Percentiles rank a stretch among this genome's conserved stretches.
Conservation (phyloP, 352 stramenopile species). For the Thalassiosira ordinaria region DNA sequence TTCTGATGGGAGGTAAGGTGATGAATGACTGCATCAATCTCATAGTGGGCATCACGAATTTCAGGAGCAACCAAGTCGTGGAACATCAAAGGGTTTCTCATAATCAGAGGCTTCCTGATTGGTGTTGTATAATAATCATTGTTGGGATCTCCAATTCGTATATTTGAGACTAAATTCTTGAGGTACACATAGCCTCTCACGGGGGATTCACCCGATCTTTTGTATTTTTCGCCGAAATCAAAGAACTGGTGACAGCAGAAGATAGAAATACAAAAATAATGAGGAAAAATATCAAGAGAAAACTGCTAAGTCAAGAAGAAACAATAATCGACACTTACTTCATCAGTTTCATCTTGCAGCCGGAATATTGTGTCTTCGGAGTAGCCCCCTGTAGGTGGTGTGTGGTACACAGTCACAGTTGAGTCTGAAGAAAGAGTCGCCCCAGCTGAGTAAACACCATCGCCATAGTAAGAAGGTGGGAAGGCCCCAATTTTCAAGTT, state of each 20-base stretch:
- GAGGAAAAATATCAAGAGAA: too few species aligned
- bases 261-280: too few species aligned
- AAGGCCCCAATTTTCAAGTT: conserved; percentile 50
- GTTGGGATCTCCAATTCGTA: conserved; percentile 40
- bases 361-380: conserved; percentile 52
- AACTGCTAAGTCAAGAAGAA: too few species aligned
- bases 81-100: conserved; percentile 62
- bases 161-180: conserved; percentile 56
- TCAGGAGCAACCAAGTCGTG: conserved; percentile 42
- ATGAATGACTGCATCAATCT: conserved; percentile 70
- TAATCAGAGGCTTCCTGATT: conserved; percentile 23
- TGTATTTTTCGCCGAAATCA: background rate
- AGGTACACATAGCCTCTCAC: conserved; percentile 27
- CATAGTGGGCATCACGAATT: conserved; percentile 57
- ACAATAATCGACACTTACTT: too few species aligned
- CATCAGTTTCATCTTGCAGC: conserved; percentile 37
- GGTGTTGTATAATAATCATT: conserved; percentile 40
- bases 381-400: background rate
- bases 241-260: too few species aligned
- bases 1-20: conserved; percentile 67
- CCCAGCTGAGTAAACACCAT: too few species aligned
- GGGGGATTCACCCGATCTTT: background rate
- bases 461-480: too few species aligned
- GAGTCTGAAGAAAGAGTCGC: background rate
- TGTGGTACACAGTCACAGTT: background rate